Evolutionary conservation across 192 early-diverging fungal species (phyloP).

Genomic region (Umbelopsis ramanniana): DNA sequence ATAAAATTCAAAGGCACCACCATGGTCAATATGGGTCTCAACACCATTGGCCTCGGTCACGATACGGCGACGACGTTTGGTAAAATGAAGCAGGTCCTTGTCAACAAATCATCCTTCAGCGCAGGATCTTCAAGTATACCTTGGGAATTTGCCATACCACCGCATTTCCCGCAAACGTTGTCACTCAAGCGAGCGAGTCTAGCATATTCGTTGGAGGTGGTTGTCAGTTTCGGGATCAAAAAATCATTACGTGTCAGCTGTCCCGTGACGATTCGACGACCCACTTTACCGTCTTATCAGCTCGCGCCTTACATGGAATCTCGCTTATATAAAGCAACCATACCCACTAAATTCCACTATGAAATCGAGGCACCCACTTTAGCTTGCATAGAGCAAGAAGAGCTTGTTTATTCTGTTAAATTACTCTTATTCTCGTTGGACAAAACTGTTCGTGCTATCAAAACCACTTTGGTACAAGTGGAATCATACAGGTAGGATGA

Average conservation of each 20-base stretch:
- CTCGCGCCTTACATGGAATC: constrained; percentile 32
- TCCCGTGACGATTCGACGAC: constrained; percentile 27
- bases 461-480: constrained; percentile 34
- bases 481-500: constrained; percentile 37
- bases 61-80: not conserved
- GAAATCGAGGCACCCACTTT: constrained; percentile 36
- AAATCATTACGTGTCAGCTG: constrained; percentile 31
- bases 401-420: constrained; percentile 29
- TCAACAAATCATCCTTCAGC: constrained; percentile 23
- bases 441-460: constrained; percentile 33
- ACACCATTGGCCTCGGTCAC: not conserved
- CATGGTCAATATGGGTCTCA: constrained; percentile 1
- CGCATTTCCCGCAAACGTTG: constrained; percentile 27
- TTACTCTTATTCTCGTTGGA: constrained; percentile 34
- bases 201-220: constrained; percentile 25
- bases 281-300: constrained; percentile 31
- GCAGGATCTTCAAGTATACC: constrained; percentile 33
- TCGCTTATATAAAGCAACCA: constrained; percentile 27
- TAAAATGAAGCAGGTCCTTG: constrained; percentile 27
- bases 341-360: constrained; percentile 44
- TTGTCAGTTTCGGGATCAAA: constrained; percentile 27
- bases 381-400: constrained; percentile 30
- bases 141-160: constrained; percentile 38
- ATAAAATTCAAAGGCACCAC: constrained; percentile 44
- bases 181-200: constrained; percentile 29